Evolutionary conservation across 2,329 filamentous ascomycete species (phyloP).

Genomic region (Aspergillus niger): DNA sequence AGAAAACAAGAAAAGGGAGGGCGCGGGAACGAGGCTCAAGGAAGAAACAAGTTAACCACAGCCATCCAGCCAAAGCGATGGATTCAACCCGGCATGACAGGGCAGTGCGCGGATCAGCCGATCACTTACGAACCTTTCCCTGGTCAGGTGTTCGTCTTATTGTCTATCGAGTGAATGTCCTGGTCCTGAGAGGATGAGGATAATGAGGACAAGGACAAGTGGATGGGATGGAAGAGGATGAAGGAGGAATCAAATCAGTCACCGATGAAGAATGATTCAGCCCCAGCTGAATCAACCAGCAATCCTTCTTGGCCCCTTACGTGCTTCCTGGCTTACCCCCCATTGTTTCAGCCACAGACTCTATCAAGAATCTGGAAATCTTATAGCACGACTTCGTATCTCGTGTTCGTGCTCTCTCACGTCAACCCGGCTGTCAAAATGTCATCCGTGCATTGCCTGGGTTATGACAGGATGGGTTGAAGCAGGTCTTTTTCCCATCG

Average conservation of each 20-base stretch:
- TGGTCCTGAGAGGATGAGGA: too few species aligned
- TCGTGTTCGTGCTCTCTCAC: not conserved
- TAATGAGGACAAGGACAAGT: not conserved
- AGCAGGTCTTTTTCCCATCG: not conserved
- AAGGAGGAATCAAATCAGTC: not conserved
- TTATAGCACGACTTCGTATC: not conserved
- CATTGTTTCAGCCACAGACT: not conserved
- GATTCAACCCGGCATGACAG: not conserved
- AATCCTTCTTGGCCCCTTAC: not conserved
- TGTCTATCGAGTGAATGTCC: not conserved
- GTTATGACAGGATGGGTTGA: not conserved
- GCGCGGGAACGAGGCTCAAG: not conserved
- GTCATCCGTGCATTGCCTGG: not conserved
- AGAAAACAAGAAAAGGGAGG: not conserved
- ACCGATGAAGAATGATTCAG: not conserved
- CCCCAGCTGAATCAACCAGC: not conserved
- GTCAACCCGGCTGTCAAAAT: not conserved
- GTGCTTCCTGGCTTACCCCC: not conserved
- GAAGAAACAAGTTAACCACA: not conserved
- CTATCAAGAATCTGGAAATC: not conserved
- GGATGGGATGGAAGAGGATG: not conserved
- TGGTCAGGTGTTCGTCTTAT: not conserved
- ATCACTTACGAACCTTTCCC: not conserved
- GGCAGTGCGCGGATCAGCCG: not conserved
- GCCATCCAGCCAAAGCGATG: constrained; percentile 2